Conservation (phyloP, 176 grass and related monocot species). For the Oryza meridionalis region DNA sequence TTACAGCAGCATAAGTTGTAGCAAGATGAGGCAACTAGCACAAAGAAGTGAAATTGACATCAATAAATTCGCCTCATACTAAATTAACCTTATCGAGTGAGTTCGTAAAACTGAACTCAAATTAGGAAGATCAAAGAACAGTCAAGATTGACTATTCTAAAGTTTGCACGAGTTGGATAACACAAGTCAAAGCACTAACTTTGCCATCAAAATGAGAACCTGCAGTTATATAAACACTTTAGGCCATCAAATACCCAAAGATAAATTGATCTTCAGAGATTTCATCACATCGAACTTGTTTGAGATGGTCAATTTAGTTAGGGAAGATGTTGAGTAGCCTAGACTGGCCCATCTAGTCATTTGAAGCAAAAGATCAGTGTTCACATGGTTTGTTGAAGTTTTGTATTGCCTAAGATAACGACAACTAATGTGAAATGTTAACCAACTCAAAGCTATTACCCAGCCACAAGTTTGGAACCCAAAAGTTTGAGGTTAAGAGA, state of each 20-base stretch:
- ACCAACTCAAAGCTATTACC: slow-evolving; percentile 24
- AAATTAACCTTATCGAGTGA: slow-evolving; percentile 32
- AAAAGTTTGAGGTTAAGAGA: slow-evolving; percentile 39
- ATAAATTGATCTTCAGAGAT: neutral
- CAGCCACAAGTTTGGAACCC: slow-evolving; percentile 19
- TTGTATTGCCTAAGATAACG: neutral
- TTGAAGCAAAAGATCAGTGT: slow-evolving; percentile 11
- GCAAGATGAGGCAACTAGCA: slow-evolving; percentile 90
- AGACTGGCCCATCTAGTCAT: neutral
- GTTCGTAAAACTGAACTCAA: slow-evolving; percentile 9
- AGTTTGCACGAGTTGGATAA: neutral
- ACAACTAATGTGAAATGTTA: slow-evolving; percentile 15
- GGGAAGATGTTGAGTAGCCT: neutral
- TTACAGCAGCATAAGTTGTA: slow-evolving; percentile 97
- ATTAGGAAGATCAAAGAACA: slow-evolving; percentile 11
- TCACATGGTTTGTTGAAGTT: neutral
- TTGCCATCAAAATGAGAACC: slow-evolving; percentile 4
- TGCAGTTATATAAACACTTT: slow-evolving; percentile 23
- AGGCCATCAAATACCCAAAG: neutral
- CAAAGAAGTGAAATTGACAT: slow-evolving; percentile 28
- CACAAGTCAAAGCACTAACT: slow-evolving; percentile 14
- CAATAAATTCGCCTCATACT: neutral
- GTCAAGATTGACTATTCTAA: neutral
- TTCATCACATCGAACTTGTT: slow-evolving; percentile 12
- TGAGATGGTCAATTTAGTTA: neutral